Base-by-base conservation (phyloP, 768 basidiomycete species). In the Suillus subaureus region DNA sequence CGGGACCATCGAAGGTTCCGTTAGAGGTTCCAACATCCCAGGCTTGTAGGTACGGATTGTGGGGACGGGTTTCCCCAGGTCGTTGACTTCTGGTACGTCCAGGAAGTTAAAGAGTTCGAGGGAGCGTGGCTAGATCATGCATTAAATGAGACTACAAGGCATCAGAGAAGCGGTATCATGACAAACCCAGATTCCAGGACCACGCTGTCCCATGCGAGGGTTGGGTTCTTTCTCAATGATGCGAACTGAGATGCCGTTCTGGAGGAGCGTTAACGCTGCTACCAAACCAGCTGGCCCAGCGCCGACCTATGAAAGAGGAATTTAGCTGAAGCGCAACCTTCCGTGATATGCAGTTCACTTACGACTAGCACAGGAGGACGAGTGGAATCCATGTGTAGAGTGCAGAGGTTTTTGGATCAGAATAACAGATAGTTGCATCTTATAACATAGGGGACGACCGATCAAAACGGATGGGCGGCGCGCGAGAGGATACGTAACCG, bases 251-350 rank as follows among this genome's bases (percentile, higher is more conserved):
- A 81, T 66, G 7, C 73, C 75, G 37, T 75, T 75, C 11, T 71
- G 65, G 1, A 72, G 66, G 4, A 85, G 79, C 8, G 77, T 69
- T 2, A 83, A 75, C 4, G 81, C 82, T 61, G 79, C 75, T 55
- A 82, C 79, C 9, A 84, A 74, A 45, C 84, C 83, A 37, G 82
- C 78, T 9, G 83, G 82, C 13, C 83, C 83, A 40, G 78, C 82
- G 45, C 83, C 84, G 40, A 81, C 82, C 83, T 84, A 28, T 31
- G 51, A 23, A 13, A 45, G 12, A 52, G 21, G 45, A 21, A 45
- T n/a, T 31, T 3, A 62, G 23, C 37, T 15, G n/a, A 35, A 33
- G 40, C 12, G 7, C 39, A 40, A 26, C 7, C 18, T 6, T 37
- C 23, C 7, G 42, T 33, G 8, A n/a, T 51, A 76, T 33, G 33